Percentiles rank a stretch among this genome's conserved stretches.
Conservation (phyloP, 2,329 filamentous ascomycete species). For the Cladosporium sp. region DNA sequence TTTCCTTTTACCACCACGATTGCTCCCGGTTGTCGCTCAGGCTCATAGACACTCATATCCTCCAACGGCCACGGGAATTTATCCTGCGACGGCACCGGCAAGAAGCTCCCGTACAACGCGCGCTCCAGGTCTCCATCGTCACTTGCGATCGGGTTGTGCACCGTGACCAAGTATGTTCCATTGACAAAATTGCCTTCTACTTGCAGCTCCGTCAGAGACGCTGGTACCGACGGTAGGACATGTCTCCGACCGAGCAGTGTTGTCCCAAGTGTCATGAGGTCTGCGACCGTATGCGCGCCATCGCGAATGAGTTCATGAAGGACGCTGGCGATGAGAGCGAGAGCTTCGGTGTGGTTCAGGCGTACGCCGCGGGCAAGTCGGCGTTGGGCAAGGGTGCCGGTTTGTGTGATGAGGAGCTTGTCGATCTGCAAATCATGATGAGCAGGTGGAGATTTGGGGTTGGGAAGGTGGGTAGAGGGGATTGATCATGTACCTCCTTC, state of each 20-base stretch:
- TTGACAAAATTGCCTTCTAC: slow-evolving; percentile 91
- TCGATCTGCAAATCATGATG: slow-evolving; percentile 65
- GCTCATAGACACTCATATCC: slow-evolving; percentile 64
- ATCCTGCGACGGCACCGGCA: slow-evolving; percentile 68
- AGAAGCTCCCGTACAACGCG: slow-evolving; percentile 86
- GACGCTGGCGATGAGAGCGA: slow-evolving; percentile 79
- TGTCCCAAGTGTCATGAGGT: slow-evolving; percentile 88
- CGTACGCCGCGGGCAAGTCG: slow-evolving; percentile 84
- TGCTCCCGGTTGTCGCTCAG: slow-evolving; percentile 73
- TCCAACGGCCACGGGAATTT: slow-evolving; percentile 60
- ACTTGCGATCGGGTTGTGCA: slow-evolving; percentile 82
- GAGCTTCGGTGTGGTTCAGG: slow-evolving; percentile 87
- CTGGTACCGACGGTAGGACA: slow-evolving; percentile 78
- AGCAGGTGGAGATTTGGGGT: neutral
- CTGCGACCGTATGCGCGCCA: slow-evolving; percentile 87
- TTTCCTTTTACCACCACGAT: slow-evolving; percentile 69
- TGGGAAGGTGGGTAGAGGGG: neutral
- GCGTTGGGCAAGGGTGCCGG: slow-evolving; percentile 83
- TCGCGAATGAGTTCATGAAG: slow-evolving; percentile 96
- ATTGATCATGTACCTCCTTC: slow-evolving; percentile 33
- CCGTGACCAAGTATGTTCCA: slow-evolving; percentile 91
- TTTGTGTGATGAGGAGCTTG: slow-evolving; percentile 90
- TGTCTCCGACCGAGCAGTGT: slow-evolving; percentile 93
- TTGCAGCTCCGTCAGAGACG: slow-evolving; percentile 79
- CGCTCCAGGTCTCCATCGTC: slow-evolving; percentile 84